Percentiles rank a stretch among this genome's conserved stretches.
These are phyloP conservation scores for Candolleomyces aberdarensis DNA, from an alignment of 768 basidiomycete species.

Conservation along the genomic window DNA sequence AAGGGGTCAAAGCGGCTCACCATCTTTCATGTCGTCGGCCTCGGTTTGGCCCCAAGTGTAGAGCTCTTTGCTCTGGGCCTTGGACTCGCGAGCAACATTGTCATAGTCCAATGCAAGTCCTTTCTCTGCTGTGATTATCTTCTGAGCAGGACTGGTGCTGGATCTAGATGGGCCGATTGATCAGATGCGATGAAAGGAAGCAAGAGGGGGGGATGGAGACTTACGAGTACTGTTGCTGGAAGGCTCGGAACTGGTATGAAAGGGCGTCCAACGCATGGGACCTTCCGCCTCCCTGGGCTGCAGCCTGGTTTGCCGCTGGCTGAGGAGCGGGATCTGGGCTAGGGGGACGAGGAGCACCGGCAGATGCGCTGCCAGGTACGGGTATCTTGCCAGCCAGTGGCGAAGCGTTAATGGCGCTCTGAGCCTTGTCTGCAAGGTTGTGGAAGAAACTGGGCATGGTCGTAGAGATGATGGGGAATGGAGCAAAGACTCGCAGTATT, in stretches of 20 bases:
- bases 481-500: slow-evolving; percentile 13
- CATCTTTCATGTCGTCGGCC: slow-evolving; percentile 71
- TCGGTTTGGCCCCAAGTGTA: slow-evolving; percentile 83
- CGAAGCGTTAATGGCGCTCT: slow-evolving; percentile 62
- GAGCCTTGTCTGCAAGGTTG: slow-evolving; percentile 74
- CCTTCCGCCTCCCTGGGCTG: slow-evolving; percentile 42
- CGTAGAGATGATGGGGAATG: slow-evolving; percentile 15
- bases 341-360: slow-evolving; percentile 28
- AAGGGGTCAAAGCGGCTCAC: slow-evolving; percentile 29
- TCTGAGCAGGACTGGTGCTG: slow-evolving; percentile 64
- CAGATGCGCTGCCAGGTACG: slow-evolving; percentile 1
- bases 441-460: slow-evolving; percentile 60
- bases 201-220: slow-evolving; percentile 16
- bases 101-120: slow-evolving; percentile 76
- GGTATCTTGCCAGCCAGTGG: slow-evolving; percentile 58
- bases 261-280: slow-evolving; percentile 58
- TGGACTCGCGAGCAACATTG: slow-evolving; percentile 58
- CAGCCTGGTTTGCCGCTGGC: slow-evolving; percentile 41
- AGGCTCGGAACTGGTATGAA: slow-evolving; percentile 67
- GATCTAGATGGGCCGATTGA: slow-evolving; percentile 26
- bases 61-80: slow-evolving; percentile 78
- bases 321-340: slow-evolving; percentile 37
- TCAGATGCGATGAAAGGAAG: slow-evolving; percentile 4
- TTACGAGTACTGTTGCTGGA: slow-evolving; percentile 75
- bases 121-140: slow-evolving; percentile 76